phyloP scores from a whole-genome alignment of 2,329 filamentous ascomycete species.

The Lasiodiplodia hormozganensis region DNA sequence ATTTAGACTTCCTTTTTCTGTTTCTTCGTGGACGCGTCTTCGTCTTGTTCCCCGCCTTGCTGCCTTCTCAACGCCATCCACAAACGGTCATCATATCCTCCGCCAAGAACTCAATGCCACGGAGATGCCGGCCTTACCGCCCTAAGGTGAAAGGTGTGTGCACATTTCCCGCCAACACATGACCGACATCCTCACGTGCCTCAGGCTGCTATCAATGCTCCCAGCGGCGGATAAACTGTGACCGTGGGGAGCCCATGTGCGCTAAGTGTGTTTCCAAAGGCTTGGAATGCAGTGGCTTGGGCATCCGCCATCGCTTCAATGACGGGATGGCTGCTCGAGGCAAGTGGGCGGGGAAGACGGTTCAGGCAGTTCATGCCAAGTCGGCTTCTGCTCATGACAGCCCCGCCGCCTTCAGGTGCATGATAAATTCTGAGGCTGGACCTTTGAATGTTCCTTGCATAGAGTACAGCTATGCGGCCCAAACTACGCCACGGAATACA shows the following conservation, averaged over 20 bases:
- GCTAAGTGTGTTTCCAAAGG: background rate
- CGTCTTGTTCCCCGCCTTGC: too few relatives aligned
- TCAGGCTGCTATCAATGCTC: slow-evolving; percentile 2
- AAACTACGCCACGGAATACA: too few relatives aligned
- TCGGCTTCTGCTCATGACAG: too few relatives aligned
- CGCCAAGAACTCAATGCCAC: background rate
- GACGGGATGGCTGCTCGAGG: background rate
- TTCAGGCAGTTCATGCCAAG: background rate
- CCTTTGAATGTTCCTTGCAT: too few relatives aligned
- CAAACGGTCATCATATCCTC: background rate
- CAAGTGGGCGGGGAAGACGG: background rate
- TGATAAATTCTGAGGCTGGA: too few relatives aligned
- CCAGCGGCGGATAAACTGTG: background rate
- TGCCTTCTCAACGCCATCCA: too few relatives aligned
- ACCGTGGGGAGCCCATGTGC: background rate
- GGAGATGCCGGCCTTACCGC: background rate
- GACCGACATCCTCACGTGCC: too few relatives aligned
- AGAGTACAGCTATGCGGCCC: too few relatives aligned
- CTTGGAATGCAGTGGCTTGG: background rate
- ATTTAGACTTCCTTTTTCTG: background rate
- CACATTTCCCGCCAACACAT: too few relatives aligned
- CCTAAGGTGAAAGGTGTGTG: background rate
- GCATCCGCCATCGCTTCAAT: background rate
- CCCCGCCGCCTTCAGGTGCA: too few relatives aligned
- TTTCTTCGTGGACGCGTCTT: too few relatives aligned